A percentile compares a stretch with the other conserved stretches of the same genome.
phyloP scores from a whole-genome alignment of 2,329 filamentous ascomycete genomes.

The Arthrinium phaeospermum region DNA sequence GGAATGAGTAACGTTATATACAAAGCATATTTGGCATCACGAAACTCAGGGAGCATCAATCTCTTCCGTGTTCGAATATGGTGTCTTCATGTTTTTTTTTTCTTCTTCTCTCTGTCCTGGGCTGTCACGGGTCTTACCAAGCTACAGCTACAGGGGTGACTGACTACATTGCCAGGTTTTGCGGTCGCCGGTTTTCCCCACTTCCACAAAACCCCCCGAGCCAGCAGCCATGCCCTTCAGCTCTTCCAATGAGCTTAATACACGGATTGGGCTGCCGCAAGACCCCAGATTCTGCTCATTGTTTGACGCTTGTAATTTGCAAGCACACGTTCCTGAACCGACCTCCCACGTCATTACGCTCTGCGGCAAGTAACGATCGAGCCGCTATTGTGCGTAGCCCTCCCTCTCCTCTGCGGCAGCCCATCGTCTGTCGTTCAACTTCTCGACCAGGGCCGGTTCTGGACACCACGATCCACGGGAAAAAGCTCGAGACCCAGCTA shows the following conservation, averaged over 20 bases:
- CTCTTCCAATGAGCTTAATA: conserved; percentile 6
- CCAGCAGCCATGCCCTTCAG: not conserved
- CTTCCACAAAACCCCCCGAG: not conserved
- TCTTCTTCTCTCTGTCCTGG: not conserved
- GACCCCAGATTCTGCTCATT: not conserved
- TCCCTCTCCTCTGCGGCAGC: not conserved
- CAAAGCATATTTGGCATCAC: not conserved
- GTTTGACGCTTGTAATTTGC: not conserved
- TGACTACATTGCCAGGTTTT: not conserved
- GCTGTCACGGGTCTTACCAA: not conserved
- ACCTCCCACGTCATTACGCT: not conserved
- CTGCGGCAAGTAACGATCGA: not conserved
- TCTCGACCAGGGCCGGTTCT: conserved; percentile 1
- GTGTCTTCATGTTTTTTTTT: conserved; percentile 13
- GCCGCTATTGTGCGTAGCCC: not conserved
- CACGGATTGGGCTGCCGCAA: conserved; percentile 3
- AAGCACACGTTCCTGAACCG: not conserved
- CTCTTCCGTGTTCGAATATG: conserved; percentile 6
- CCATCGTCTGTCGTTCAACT: not conserved
- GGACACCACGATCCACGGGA: conserved; percentile 9
- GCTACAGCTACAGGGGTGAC: not conserved
- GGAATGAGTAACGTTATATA: too few species aligned
- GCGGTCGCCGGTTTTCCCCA: not conserved
- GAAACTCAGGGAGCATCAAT: not conserved
- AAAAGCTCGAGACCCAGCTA: conserved; percentile 5